phyloP scores from a whole-genome alignment of 345 rosid species.

The Salix udensis region DNA sequence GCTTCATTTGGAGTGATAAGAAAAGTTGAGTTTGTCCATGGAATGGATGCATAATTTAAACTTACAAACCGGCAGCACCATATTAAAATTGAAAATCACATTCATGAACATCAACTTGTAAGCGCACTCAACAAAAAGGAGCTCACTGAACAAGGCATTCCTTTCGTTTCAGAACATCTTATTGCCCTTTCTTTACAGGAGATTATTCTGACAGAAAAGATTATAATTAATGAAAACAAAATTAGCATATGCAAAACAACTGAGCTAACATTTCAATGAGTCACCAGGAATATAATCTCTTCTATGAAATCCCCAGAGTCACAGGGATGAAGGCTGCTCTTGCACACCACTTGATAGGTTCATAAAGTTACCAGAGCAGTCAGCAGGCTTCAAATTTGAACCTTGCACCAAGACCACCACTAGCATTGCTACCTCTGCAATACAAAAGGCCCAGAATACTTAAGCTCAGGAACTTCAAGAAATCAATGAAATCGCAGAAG shows the following conservation, averaged over 20 bases:
- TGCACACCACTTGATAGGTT: constrained; percentile 17
- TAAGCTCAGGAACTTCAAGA: background rate
- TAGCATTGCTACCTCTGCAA: constrained; percentile 37
- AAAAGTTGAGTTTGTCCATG: background rate
- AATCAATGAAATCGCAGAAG: background rate
- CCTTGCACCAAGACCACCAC: background rate
- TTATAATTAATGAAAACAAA: constrained; percentile 25
- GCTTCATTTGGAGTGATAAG: background rate
- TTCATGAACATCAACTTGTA: constrained; percentile 9
- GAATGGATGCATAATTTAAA: background rate
- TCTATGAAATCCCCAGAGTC: constrained; percentile 24
- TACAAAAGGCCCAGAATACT: background rate
- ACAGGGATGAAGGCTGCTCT: constrained; percentile 18
- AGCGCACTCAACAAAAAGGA: constrained; percentile 7
- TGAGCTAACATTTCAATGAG: constrained; percentile 21
- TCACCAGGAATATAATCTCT: constrained; percentile 23
- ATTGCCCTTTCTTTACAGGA: constrained; percentile 27
- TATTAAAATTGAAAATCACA: background rate
- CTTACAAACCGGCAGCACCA: background rate
- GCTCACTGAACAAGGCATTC: constrained; percentile 24
- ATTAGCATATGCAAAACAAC: constrained; percentile 29
- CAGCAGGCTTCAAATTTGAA: constrained; percentile 16
- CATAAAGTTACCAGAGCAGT: constrained; percentile 21
- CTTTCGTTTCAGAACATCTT: constrained; percentile 16
- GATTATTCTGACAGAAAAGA: constrained; percentile 35